Base-by-base conservation (phyloP, 2,329 filamentous ascomycete genomes). In the Coniochaeta sp. region DNA sequence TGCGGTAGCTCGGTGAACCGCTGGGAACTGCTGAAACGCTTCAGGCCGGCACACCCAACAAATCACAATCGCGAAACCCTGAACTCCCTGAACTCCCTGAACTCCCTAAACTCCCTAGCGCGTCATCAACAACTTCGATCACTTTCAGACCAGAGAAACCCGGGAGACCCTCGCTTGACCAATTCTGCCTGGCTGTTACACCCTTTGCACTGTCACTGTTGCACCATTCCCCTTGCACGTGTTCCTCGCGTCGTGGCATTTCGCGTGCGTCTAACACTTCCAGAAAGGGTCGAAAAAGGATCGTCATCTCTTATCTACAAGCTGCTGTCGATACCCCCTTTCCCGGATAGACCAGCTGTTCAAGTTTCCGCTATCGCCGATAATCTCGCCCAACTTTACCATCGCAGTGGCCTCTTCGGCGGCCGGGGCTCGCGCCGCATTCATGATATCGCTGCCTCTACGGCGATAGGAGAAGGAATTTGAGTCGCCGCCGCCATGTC, bases 401-500 rank as follows among this genome's bases (percentile, higher is more conserved):
- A 19, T 34, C 26, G 36, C 56, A 44, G 54, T 52, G 47, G 47
- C 47, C 47, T 52, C 24, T 30, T n/a, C 26, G 47, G 47, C 47
- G 24, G 24, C 47, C 47, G 5, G 24, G 17, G 24, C n/a, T 56
- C 26, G n/a, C 17, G 36, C 38, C 56, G 56, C 56, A 24, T 42
- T 44, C 26, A 58, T 58, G 56, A 58, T 40, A 58, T 40, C 38
- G 34, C n/a, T 42, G 34, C 56, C 34, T 44, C 17, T 19, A 19
- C n/a, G 19, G 34, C 56, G 40, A 30, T 38, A 40, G 34, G 17
- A 52, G 22, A 4, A 36, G 17, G 47, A 24, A 52, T 28, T n/a
- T 22, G 16, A 28, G 65, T 64, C 69, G 69, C 68, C 69, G 69
- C 68, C 77, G 76, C 68, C 73, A 83, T 82, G 81, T 84, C 82